phyloP scores from a whole-genome alignment of 2,329 filamentous ascomycete species.

The Alternaria sp. region DNA sequence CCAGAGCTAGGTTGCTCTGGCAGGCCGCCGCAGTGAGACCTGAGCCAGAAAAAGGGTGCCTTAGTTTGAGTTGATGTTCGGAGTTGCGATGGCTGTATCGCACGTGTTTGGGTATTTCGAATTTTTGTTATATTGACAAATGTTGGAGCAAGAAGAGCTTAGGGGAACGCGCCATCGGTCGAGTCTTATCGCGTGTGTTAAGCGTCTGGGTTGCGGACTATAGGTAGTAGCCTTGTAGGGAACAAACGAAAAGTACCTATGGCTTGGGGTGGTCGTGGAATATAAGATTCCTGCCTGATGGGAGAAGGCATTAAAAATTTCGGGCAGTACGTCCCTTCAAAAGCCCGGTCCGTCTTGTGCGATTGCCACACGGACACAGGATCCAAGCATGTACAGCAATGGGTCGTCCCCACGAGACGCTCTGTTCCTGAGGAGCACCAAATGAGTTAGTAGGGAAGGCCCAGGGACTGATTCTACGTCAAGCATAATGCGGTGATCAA shows the following conservation, averaged over 20 bases:
- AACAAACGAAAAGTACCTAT: conserved; percentile 36
- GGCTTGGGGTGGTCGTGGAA: conserved; percentile 49
- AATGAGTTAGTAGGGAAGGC: conserved; percentile 53
- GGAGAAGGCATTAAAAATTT: conserved; percentile 51
- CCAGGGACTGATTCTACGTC: conserved; percentile 53
- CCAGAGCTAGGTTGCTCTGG: conserved; percentile 60
- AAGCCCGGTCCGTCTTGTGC: conserved; percentile 50
- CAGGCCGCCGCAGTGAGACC: conserved; percentile 57
- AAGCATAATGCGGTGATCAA: conserved; percentile 57
- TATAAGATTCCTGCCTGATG: conserved; percentile 51
- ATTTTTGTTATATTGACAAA: conserved; percentile 54
- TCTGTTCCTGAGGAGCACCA: conserved; percentile 54
- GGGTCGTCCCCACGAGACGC: conserved; percentile 52
- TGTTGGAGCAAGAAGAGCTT: conserved; percentile 49
- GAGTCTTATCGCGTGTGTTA: conserved; percentile 51
- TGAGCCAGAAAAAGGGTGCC: conserved; percentile 52
- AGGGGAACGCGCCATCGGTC: conserved; percentile 48
- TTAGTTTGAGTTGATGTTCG: conserved; percentile 46
- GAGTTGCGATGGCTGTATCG: conserved; percentile 49
- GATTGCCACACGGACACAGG: conserved; percentile 54
- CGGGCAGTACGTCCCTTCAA: conserved; percentile 48
- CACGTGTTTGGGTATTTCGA: conserved; percentile 52
- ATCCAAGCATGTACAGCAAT: conserved; percentile 51
- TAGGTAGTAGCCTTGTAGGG: conserved; percentile 45
- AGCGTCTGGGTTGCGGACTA: conserved; percentile 50